phyloP scores from a whole-genome alignment of 305 asterid genomes.

The Vinca major region DNA sequence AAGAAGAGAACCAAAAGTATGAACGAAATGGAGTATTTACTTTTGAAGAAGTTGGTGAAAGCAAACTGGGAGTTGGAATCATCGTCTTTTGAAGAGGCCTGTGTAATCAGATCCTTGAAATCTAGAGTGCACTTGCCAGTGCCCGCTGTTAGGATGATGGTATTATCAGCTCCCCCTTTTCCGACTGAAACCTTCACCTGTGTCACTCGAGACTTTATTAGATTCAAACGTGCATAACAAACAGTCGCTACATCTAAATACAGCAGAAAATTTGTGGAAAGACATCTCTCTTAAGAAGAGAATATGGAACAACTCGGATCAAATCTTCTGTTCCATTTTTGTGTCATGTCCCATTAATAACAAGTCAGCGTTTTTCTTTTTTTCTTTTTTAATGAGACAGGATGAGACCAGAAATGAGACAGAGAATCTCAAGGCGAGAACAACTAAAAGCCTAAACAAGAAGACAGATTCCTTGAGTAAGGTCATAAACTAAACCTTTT shows the following conservation, averaged over 20 bases:
- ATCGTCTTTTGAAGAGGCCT: conserved; percentile 20
- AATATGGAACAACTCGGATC: background rate
- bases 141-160: conserved; percentile 42
- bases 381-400: background rate
- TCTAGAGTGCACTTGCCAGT: conserved; percentile 53
- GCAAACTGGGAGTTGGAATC: conserved; percentile 27
- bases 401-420: background rate
- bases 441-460: too few relatives aligned
- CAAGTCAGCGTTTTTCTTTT: too few relatives aligned
- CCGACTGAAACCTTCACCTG: conserved; percentile 59
- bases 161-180: conserved; percentile 31
- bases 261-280: background rate
- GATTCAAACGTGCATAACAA: background rate
- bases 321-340: too few relatives aligned
- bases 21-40: conserved; percentile 25
- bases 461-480: too few relatives aligned
- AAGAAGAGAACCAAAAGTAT: conserved; percentile 34
- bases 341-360: too few relatives aligned
- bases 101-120: conserved; percentile 37
- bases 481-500: too few relatives aligned
- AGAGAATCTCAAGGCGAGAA: too few relatives aligned
- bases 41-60: conserved; percentile 20
- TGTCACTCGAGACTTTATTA: conserved; percentile 12
- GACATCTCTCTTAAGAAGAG: background rate
- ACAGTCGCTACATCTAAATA: too few relatives aligned